phyloP scores from a whole-genome alignment of 495 filamentous ascomycete genomes.

The Trichoderma reesei region DNA sequence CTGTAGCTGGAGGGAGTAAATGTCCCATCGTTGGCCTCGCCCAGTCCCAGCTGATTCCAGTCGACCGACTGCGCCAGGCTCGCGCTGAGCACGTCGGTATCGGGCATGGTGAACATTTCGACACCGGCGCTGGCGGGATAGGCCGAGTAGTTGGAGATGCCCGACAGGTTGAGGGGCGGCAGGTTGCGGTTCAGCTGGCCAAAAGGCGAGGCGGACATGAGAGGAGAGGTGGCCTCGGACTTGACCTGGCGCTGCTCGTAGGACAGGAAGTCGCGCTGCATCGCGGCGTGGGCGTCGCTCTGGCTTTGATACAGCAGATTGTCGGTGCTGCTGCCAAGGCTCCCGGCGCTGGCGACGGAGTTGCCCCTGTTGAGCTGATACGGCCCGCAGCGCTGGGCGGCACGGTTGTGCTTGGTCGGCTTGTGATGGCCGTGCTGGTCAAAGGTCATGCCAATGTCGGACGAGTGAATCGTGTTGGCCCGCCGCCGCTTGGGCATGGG shows the following conservation, averaged over 20 bases:
- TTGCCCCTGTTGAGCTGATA: slow-evolving; percentile 71
- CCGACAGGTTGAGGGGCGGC: slow-evolving; percentile 55
- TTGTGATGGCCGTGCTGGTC: slow-evolving; percentile 94
- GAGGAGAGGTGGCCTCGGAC: slow-evolving; percentile 64
- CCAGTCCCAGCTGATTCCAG: slow-evolving; percentile 64
- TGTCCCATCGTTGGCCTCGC: slow-evolving; percentile 36
- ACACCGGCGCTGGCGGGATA: slow-evolving; percentile 39
- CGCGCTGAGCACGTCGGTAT: slow-evolving; percentile 58
- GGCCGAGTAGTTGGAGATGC: slow-evolving; percentile 38
- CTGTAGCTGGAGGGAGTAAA: slow-evolving; percentile 57
- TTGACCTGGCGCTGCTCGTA: slow-evolving; percentile 46
- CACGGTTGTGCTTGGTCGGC: slow-evolving; percentile 77
- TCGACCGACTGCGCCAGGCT: slow-evolving; percentile 58
- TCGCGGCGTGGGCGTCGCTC: slow-evolving; percentile 55
- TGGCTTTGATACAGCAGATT: slow-evolving; percentile 45
- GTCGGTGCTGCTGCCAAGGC: slow-evolving; percentile 58
- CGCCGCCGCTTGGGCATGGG: slow-evolving; percentile 51
- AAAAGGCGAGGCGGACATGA: slow-evolving; percentile 46
- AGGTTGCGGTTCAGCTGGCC: slow-evolving; percentile 52
- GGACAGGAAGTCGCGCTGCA: slow-evolving; percentile 31
- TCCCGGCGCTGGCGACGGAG: slow-evolving; percentile 51
- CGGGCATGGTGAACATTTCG: slow-evolving; percentile 43
- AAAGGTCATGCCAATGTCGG: slow-evolving; percentile 71
- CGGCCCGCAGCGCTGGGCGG: slow-evolving; percentile 75
- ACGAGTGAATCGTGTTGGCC: slow-evolving; percentile 63